phyloP scores from a whole-genome alignment of 805 yeast genomes.

The Ascoidea tarda region DNA sequence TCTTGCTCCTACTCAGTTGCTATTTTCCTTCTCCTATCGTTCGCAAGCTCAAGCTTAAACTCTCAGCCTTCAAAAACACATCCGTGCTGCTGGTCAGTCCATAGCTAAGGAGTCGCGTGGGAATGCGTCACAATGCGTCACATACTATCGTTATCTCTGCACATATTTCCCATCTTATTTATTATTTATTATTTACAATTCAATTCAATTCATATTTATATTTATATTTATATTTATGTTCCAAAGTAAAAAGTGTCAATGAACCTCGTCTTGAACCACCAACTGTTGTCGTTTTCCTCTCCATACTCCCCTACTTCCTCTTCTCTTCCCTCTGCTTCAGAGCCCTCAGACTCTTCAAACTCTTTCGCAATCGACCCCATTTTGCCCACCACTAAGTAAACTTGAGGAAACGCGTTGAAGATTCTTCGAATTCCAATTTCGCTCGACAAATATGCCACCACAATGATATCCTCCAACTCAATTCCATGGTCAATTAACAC shows the following conservation, averaged over 20 bases:
- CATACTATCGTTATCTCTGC: too few relatives aligned
- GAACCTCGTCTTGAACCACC: conserved; percentile 54
- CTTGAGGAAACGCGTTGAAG: conserved; percentile 55
- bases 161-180: too few relatives aligned
- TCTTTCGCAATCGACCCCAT: conserved; percentile 28
- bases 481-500: conserved; percentile 76
- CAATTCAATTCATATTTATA: too few relatives aligned
- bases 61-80: too few relatives aligned
- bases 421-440: conserved; percentile 67
- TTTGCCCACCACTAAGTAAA: conserved; percentile 57
- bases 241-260: conserved; percentile 75
- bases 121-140: too few relatives aligned
- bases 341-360: conserved; percentile 2
- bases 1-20: too few relatives aligned
- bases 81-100: too few relatives aligned
- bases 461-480: conserved; percentile 40
- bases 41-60: too few relatives aligned
- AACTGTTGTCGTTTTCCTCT: conserved; percentile 13
- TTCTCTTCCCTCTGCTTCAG: too few relatives aligned
- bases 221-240: conserved; percentile 19
- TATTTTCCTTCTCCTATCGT: too few relatives aligned
- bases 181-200: too few relatives aligned
- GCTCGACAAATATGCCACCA: conserved; percentile 63
- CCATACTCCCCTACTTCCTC: conserved; percentile 3
- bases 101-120: too few relatives aligned